Evolutionary conservation across 768 basidiomycete genomes (phyloP), one percentile per base, ranked within the genome.

Genomic region (Mycena olivaceomarginata): DNA sequence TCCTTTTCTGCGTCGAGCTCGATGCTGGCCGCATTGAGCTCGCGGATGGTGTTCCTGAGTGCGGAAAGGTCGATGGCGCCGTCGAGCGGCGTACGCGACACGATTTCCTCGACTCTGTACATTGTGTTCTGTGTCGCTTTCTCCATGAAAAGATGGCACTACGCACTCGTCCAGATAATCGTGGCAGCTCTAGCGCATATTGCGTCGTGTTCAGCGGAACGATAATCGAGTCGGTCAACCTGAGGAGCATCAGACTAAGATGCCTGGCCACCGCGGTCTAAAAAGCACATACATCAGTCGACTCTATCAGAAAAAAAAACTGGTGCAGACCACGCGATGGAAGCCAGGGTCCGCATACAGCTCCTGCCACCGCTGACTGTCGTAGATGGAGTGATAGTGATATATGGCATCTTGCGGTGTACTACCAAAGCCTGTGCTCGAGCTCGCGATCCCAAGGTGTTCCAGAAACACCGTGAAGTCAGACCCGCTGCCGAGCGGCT

Each of bases 401-500:
- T 95, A 96, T 2, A 89, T 88, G 5, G 94, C 89, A 79, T 94
- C 94, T 22, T 86, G 87, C 0, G 85, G 85, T 39, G 89, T 88
- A 20, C 48, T 62, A 15, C 80, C 77, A 82, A 89, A 88, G 83
- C 89, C 87, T 80, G 86, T 83, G 73, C 88, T 84, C 8, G 85
- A 78, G 77, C 88, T 89, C 56, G 90, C 87, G 59, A 91, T 85
- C n/a, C 91, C 91, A 25, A 91, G 81, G 65, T 93, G 89, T 84
- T 99, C 96, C 80, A 99, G 85, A 87, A 99, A 98, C 12, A 96
- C 94, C 0, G 98, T 98, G 80, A 90, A 99, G 84, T 99, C 98
- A 74, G 95, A 96, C 37, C 96, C 96, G 67, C 94, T 95, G 53
- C 96, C 96, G n/a, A 97, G 86, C 18, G 95, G 90, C 0, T 56